phyloP scores from a whole-genome alignment of 805 yeast genomes.

The Wickerhamomyces tratensis region DNA sequence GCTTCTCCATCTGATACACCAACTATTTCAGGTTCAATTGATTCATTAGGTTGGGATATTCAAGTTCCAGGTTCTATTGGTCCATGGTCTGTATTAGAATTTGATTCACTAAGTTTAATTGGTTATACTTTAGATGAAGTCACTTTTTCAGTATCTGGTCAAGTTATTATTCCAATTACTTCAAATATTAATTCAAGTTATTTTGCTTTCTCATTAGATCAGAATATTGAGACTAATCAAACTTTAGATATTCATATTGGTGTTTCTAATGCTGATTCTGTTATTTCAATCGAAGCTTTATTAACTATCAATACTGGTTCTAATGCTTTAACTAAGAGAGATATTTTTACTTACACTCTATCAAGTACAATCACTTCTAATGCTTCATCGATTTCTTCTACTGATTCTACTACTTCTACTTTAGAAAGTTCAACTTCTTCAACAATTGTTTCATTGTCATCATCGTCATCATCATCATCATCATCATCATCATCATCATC shows the following conservation, averaged over 20 bases:
- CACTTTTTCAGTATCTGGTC: neutral
- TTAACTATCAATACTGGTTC: neutral
- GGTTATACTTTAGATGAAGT: neutral
- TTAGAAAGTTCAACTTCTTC: neutral
- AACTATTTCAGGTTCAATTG: slow-evolving; percentile 1
- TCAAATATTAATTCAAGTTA: neutral
- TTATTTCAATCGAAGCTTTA: neutral
- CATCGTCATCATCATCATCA: no score
- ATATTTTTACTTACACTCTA: neutral
- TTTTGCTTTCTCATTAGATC: neutral
- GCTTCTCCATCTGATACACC: slow-evolving; percentile 1
- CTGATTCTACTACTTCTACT: neutral
- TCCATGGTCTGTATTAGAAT: neutral
- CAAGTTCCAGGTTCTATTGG: slow-evolving; percentile 1
- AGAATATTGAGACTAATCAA: neutral
- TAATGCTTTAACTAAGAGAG: slow-evolving; percentile 1
- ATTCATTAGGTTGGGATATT: slow-evolving; percentile 1
- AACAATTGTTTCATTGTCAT: neutral
- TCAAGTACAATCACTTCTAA: neutral
- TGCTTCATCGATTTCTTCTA: neutral
- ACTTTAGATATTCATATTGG: neutral
- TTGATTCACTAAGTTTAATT: neutral
- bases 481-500: neutral
- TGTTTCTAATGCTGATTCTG: neutral
- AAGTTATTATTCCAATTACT: neutral